phyloP scores from a whole-genome alignment of 441 rosid species.

The Populus hybrid region DNA sequence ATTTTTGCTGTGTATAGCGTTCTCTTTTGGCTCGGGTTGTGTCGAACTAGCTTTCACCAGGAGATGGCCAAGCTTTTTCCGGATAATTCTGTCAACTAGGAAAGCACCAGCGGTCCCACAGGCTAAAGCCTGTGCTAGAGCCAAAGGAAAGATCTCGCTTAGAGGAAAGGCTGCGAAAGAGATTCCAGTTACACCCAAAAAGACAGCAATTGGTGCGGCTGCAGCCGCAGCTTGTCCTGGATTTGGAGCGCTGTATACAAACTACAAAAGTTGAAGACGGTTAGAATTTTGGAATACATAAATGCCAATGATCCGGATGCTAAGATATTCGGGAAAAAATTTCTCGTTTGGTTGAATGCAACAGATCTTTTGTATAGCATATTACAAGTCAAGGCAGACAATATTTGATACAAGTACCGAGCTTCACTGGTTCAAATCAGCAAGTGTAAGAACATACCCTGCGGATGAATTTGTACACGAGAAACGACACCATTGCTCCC shows the following conservation, averaged over 20 bases:
- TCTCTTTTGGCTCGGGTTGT: conserved; percentile 39
- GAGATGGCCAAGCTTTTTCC: conserved; percentile 87
- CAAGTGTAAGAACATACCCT: too few species aligned
- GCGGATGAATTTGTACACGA: too few species aligned
- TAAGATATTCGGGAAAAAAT: neutral
- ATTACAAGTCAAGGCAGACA: neutral
- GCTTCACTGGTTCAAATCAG: conserved; percentile 6
- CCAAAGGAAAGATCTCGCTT: conserved; percentile 58
- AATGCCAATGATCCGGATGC: neutral
- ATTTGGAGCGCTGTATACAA: conserved; percentile 97
- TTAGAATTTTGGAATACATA: neutral
- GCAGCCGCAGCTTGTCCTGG: conserved; percentile 98
- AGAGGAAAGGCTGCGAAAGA: conserved; percentile 90
- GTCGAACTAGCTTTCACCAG: conserved; percentile 48
- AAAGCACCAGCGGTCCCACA: conserved; percentile 86
- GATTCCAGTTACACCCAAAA: conserved; percentile 73
- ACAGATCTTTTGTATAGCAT: neutral
- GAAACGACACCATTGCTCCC: too few species aligned
- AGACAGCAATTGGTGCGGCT: conserved; percentile 92
- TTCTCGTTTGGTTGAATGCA: neutral
- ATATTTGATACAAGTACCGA: neutral
- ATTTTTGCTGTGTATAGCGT: conserved; percentile 34
- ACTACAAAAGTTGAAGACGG: conserved; percentile 44
- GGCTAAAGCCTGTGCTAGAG: conserved; percentile 76
- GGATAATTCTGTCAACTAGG: conserved; percentile 63